These are phyloP conservation scores for Mrakiaceae sp. DNA, from an alignment of 1,284 basidiomycete species.

Conservation along the genomic window DNA sequence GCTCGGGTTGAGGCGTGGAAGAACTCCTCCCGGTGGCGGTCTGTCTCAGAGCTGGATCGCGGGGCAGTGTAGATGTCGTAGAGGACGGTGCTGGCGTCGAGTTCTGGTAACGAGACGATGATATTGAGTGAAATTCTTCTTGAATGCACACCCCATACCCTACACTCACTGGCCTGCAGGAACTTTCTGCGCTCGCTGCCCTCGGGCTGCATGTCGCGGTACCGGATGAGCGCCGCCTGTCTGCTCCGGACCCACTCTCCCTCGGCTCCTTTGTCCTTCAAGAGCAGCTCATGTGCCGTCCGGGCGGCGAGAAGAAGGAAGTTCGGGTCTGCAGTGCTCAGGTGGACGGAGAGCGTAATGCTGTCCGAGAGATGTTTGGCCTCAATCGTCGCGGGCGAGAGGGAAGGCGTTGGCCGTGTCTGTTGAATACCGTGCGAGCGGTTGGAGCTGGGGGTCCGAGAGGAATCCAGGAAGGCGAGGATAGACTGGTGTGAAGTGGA, in stretches of 20 bases:
- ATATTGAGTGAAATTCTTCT: not conserved
- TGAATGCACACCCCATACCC: not conserved
- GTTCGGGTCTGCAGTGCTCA: slow-evolving; percentile 39
- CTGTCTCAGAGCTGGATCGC: not conserved
- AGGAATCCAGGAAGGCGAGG: slow-evolving; percentile 69
- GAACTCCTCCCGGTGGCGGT: slow-evolving; percentile 28
- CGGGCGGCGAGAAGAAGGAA: slow-evolving; percentile 36
- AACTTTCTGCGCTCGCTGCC: slow-evolving; percentile 44
- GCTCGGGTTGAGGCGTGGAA: slow-evolving; percentile 31
- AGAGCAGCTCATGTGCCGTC: slow-evolving; percentile 29
- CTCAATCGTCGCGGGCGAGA: slow-evolving; percentile 70
- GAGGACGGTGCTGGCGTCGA: slow-evolving; percentile 30
- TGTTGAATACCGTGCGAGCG: slow-evolving; percentile 51
- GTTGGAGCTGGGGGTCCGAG: slow-evolving; percentile 50
- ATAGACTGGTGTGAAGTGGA: slow-evolving; percentile 44
- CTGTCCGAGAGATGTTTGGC: slow-evolving; percentile 43
- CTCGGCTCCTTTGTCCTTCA: slow-evolving; percentile 28
- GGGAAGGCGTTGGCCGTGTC: slow-evolving; percentile 55
- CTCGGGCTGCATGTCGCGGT: slow-evolving; percentile 42
- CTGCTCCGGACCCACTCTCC: slow-evolving; percentile 41
- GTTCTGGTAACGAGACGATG: not conserved
- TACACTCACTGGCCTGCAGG: slow-evolving; percentile 28
- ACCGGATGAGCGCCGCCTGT: slow-evolving; percentile 44
- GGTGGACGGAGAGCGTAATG: slow-evolving; percentile 56
- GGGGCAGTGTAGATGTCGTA: slow-evolving; percentile 30